A percentile compares a stretch with the other conserved stretches of the same genome.
phyloP scores from a whole-genome alignment of 257 asterid genomes.

The Solanum pinnatisectum region DNA sequence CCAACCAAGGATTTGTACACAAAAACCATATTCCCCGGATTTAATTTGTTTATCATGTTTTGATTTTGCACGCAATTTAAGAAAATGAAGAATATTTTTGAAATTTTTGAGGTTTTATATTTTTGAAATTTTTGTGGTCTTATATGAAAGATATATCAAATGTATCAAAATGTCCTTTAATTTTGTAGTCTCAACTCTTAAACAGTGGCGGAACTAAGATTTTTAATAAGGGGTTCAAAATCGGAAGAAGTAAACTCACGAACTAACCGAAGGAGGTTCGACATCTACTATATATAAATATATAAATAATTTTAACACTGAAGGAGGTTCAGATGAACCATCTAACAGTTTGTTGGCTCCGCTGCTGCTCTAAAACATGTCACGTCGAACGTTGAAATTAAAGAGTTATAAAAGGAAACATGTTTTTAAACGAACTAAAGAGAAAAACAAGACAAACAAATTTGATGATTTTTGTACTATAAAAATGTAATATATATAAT shows the following conservation, averaged over 20 bases:
- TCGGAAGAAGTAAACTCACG: not conserved
- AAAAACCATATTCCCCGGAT: rapidly evolving
- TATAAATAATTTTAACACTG: too few relatives aligned
- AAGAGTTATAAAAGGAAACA: not conserved
- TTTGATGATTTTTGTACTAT: too few relatives aligned
- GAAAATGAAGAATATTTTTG: not conserved
- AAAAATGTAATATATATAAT: not conserved
- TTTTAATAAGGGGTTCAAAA: too few relatives aligned
- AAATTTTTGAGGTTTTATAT: too few relatives aligned
- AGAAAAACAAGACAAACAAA: not conserved
- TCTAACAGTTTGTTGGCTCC: not conserved
- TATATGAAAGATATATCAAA: too few relatives aligned
- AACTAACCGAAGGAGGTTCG: rapidly evolving
- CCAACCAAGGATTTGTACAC: not conserved
- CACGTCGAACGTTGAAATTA: not conserved
- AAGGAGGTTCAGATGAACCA: too few relatives aligned
- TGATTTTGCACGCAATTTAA: too few relatives aligned
- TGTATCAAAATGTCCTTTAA: too few relatives aligned
- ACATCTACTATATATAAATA: too few relatives aligned
- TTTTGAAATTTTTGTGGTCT: too few relatives aligned
- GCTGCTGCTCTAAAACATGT: not conserved
- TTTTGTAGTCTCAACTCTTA: too few relatives aligned
- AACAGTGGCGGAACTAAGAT: rapidly evolving
- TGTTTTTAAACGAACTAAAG: not conserved
- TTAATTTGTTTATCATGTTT: too few relatives aligned